A percentile compares a stretch with the other conserved stretches of the same genome.
These are phyloP conservation scores for Harrya chromipes DNA, from an alignment of 768 basidiomycete species.

Conservation along the genomic window DNA sequence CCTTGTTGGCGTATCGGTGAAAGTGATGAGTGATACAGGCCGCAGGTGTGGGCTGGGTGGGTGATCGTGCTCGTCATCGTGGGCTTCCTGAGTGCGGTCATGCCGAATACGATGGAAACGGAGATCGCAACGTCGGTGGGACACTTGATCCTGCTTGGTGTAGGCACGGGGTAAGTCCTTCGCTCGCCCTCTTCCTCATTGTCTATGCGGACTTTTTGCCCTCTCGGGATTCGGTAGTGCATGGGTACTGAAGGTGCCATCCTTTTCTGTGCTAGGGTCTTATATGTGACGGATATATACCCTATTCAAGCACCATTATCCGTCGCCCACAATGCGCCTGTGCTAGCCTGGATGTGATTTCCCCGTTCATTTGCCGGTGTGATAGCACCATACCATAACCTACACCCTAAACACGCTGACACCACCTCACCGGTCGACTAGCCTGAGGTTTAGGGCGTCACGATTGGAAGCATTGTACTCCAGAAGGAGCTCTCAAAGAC, in stretches of 20 bases:
- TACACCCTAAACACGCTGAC: not conserved
- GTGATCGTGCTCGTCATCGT: constrained; percentile 32
- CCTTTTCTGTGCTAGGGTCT: too few species aligned
- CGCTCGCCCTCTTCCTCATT: too few species aligned
- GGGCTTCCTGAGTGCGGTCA: constrained; percentile 30
- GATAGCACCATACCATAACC: not conserved
- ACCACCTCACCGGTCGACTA: not conserved
- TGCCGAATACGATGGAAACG: constrained; percentile 21
- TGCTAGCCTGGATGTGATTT: constrained; percentile 37
- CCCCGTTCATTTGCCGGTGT: constrained; percentile 30
- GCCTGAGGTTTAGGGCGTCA: constrained; percentile 54
- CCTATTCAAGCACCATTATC: constrained; percentile 34
- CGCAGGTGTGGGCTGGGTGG: constrained; percentile 38
- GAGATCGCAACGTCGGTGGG: constrained; percentile 1
- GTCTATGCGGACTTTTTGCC: too few species aligned
- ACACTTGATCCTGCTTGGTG: constrained; percentile 10
- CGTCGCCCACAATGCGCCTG: constrained; percentile 35
- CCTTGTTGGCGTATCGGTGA: constrained; percentile 36
- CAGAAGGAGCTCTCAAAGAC: constrained; percentile 44
- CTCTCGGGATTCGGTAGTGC: too few species aligned
- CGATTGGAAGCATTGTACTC: constrained; percentile 44
- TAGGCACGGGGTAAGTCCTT: constrained; percentile 13
- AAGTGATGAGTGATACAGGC: constrained; percentile 35
- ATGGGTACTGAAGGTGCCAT: too few species aligned
- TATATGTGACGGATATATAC: constrained; percentile 22